Evolutionary conservation across 139 green algal species (phyloP).

Genomic region (Chlorella sp.): DNA sequence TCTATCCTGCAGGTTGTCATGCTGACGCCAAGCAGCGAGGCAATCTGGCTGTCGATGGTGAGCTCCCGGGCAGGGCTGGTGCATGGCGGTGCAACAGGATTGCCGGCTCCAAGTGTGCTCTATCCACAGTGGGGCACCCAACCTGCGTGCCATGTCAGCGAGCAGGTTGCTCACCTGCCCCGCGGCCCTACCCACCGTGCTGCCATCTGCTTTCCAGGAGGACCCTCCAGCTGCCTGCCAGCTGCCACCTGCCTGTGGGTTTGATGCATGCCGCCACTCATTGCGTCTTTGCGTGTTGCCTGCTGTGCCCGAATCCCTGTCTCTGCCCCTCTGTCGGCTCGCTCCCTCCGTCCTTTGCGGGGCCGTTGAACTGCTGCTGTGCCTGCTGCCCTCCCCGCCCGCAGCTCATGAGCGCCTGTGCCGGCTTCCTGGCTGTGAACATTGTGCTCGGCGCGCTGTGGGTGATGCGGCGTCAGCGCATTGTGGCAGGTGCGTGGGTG

Average conservation of each 20-base stretch:
- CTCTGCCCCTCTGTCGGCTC: too few species aligned
- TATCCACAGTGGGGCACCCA: too few species aligned
- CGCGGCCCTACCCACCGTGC: too few species aligned
- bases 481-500: neutral
- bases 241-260: neutral
- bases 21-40: slow-evolving; percentile 41
- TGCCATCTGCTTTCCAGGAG: too few species aligned
- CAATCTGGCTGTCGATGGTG: slow-evolving; percentile 76
- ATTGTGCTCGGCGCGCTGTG: slow-evolving; percentile 78
- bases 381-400: neutral
- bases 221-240: neutral
- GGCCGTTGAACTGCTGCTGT: too few species aligned
- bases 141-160: too few species aligned
- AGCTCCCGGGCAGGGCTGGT: neutral
- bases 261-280: neutral
- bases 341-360: too few species aligned
- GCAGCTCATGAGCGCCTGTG: slow-evolving; percentile 59
- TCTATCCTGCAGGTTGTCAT: neutral
- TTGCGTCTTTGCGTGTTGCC: neutral
- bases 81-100: too few species aligned
- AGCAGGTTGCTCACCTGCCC: too few species aligned
- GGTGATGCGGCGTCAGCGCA: slow-evolving; percentile 59
- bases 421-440: slow-evolving; percentile 72
- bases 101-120: too few species aligned
- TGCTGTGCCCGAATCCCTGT: too few species aligned